Evolutionary conservation across 2,329 filamentous ascomycete species (phyloP).

Genomic region (Lasiodiplodia citricola): DNA sequence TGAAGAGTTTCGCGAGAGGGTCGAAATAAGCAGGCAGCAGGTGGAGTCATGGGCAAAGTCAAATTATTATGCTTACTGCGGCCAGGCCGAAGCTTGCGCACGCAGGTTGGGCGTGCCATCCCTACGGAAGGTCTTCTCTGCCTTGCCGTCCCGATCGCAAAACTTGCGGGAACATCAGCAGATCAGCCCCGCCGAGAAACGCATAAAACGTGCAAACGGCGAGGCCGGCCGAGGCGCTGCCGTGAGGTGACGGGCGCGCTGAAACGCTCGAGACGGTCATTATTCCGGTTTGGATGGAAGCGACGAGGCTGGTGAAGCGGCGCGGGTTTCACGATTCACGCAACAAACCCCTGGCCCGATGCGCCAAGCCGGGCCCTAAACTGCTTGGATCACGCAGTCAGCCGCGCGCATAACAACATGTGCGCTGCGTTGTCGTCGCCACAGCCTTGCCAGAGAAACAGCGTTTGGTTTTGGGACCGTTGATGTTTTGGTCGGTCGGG

Average conservation of each 20-base stretch:
- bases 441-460: not conserved
- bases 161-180: not conserved
- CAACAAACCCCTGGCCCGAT: not conserved
- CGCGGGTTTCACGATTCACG: constrained; percentile 13
- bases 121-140: not conserved
- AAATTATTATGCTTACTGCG: constrained; percentile 21
- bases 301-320: constrained; percentile 10
- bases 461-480: constrained; percentile 2
- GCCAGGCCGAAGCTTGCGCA: not conserved
- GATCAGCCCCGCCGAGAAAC: not conserved
- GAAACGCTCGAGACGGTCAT: constrained; percentile 6
- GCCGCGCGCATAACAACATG: constrained; percentile 7
- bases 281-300: not conserved
- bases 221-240: not conserved
- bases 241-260: not conserved
- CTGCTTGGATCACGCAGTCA: not conserved
- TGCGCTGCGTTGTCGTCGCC: not conserved
- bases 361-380: constrained; percentile 17
- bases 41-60: not conserved
- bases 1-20: not conserved
- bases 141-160: not conserved
- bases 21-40: constrained; percentile 8
- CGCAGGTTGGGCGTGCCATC: not conserved
- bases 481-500: not conserved
- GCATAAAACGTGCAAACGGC: not conserved